Percentiles rank a stretch among this genome's conserved stretches.
These are phyloP conservation scores for Leccinum proliferum DNA, from an alignment of 1,284 basidiomycete species.

Conservation along the genomic window DNA sequence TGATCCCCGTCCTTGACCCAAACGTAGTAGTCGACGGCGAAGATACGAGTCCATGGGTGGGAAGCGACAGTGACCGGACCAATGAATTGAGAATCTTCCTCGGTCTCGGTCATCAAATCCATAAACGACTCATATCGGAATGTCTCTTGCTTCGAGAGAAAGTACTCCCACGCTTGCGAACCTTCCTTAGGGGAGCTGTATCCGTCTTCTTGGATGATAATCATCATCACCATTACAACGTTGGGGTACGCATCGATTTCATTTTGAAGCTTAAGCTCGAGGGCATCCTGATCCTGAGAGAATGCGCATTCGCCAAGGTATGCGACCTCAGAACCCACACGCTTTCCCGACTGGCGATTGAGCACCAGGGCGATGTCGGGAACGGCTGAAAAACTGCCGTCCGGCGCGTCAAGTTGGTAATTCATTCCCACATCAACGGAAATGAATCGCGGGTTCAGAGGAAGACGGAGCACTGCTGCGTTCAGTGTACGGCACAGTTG, in stretches of 20 bases:
- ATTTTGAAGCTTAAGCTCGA: background rate
- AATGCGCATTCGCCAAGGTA: background rate
- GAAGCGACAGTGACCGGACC: background rate
- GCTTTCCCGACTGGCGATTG: background rate
- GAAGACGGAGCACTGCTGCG: background rate
- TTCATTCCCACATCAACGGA: background rate
- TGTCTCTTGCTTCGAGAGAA: background rate
- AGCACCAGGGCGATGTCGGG: background rate
- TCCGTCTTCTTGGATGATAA: background rate
- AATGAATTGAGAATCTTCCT: background rate
- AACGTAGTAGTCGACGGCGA: background rate
- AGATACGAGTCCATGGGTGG: background rate
- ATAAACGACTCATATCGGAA: background rate
- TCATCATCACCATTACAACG: background rate
- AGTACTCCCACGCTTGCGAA: background rate
- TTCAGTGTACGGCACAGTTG: background rate
- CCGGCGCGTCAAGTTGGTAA: background rate
- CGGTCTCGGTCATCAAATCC: background rate
- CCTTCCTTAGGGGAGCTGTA: background rate
- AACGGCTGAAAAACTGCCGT: background rate
- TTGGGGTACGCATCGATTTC: background rate
- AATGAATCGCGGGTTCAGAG: background rate
- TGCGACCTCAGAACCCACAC: background rate
- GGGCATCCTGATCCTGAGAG: background rate
- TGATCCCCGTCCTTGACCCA: background rate